Evolutionary conservation across 192 early-diverging fungal genomes (phyloP).

Genomic region (Entomortierella beljakovae): DNA sequence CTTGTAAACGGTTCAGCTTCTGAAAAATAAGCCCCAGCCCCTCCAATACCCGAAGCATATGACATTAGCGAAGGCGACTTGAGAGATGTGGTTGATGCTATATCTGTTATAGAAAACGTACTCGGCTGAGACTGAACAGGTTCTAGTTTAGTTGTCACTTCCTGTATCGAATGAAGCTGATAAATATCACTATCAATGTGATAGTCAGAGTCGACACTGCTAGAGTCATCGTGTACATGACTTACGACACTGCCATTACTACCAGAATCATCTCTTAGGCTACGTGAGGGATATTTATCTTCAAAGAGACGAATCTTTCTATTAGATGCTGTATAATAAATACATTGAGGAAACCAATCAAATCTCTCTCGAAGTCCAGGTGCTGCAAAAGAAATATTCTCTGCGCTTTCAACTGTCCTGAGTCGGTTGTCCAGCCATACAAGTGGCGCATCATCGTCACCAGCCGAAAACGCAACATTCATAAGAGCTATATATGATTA

Average conservation of each 20-base stretch:
- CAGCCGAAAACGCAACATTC: constrained; percentile 18
- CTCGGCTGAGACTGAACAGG: background rate
- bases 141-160: background rate
- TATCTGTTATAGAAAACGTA: background rate
- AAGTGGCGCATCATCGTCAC: constrained; percentile 3
- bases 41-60: background rate
- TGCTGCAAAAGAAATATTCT: constrained; percentile 12
- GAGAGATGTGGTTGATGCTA: background rate
- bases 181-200: background rate
- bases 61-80: background rate
- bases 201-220: background rate
- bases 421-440: constrained; percentile 27
- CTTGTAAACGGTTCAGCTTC: background rate
- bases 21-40: background rate
- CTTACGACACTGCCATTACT: background rate
- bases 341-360: constrained; percentile 22
- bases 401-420: constrained; percentile 8
- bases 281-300: constrained; percentile 5
- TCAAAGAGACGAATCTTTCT: constrained; percentile 3
- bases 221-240: background rate
- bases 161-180: background rate
- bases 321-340: constrained; percentile 19
- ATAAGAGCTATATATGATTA: constrained; percentile 2
- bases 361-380: constrained; percentile 10
- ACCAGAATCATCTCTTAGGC: background rate